Evolutionary conservation across 1,284 basidiomycete genomes (phyloP), one percentile per base, ranked within the genome.

Genomic region (Kwoniella shivajii): DNA sequence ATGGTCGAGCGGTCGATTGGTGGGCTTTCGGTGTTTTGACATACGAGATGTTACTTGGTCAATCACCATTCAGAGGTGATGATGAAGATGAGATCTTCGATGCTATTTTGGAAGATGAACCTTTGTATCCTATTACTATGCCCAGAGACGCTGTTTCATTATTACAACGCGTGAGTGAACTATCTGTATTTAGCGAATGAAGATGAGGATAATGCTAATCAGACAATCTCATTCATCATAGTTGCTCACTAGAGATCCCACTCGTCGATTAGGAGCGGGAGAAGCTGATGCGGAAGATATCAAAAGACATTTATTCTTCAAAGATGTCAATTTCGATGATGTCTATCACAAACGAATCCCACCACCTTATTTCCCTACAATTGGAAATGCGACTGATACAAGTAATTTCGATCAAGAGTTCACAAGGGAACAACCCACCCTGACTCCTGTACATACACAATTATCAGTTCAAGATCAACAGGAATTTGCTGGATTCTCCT

Each of bases 61-160:
- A 99, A 79, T 97, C 95, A 14, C 96, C 96, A 2, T 99, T 99
- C 87, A 88, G 95, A 50, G 96, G 96, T 56, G 96, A 99, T 71
- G 96, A 99, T 69, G 96, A 99, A 77, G 96, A 99, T 75, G 96
- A 99, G 82, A 99, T 99, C 64, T 99, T 99, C 74, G 96, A 99
- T 77, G 96, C 96, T 37, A 99, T 99, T 69, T 80, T 99, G 50
- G 96, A 99, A 76, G 96, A 99, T 75, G 96, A 99, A 75, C 94
- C 95, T 39, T 77, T 99, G 63, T 99, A 99, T 79, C 96, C 96
- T 2, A 96, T 99, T 69, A 98, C 96, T n/a, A 99, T 99, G 96
- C 96, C 95, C 6, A 85, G 92, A 54, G 95, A 98, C 70, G 94
- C 93, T 16, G 95, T 99, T 47, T 93, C 92, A 22, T 89, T 99